These are phyloP conservation scores for Xerocomus cyaneibrunnescens DNA, from an alignment of 1,284 basidiomycete genomes.

Conservation along the genomic window DNA sequence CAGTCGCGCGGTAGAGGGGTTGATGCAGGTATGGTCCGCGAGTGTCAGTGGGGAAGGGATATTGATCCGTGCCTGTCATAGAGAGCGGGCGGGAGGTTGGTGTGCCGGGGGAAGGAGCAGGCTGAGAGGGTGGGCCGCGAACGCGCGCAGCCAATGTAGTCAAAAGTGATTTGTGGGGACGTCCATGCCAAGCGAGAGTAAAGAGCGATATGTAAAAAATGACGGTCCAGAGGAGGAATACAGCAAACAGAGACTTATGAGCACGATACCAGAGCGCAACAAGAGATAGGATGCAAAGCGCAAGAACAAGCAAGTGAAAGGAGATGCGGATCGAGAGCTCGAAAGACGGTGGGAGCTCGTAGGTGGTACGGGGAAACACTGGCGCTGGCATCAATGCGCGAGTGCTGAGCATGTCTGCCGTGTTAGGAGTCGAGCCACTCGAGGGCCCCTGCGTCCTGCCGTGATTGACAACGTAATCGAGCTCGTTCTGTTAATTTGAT, in stretches of 20 bases:
- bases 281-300: constrained; percentile 55
- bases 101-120: constrained; percentile 27
- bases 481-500: constrained; percentile 53
- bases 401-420: constrained; percentile 49
- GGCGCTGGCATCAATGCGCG: constrained; percentile 39
- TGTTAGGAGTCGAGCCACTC: constrained; percentile 49
- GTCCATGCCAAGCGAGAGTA: constrained; percentile 54
- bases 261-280: constrained; percentile 57
- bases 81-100: constrained; percentile 39
- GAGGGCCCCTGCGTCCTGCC: constrained; percentile 47
- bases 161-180: constrained; percentile 57
- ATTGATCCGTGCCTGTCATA: constrained; percentile 43
- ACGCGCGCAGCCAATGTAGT: constrained; percentile 50
- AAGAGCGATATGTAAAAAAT: constrained; percentile 57
- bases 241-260: constrained; percentile 53
- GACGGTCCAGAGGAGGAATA: constrained; percentile 62
- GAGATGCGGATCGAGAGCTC: constrained; percentile 49
- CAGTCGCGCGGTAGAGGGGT: constrained; percentile 54
- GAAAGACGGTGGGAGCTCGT: constrained; percentile 43
- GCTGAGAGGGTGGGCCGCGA: constrained; percentile 33
- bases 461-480: constrained; percentile 52
- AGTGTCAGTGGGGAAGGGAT: constrained; percentile 45
- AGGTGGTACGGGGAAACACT: constrained; percentile 26
- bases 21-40: constrained; percentile 62
- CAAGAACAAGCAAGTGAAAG: constrained; percentile 59